These are phyloP conservation scores for Pythium chondricola DNA, from an alignment of 352 stramenopile genomes.

Conservation along the genomic window DNA sequence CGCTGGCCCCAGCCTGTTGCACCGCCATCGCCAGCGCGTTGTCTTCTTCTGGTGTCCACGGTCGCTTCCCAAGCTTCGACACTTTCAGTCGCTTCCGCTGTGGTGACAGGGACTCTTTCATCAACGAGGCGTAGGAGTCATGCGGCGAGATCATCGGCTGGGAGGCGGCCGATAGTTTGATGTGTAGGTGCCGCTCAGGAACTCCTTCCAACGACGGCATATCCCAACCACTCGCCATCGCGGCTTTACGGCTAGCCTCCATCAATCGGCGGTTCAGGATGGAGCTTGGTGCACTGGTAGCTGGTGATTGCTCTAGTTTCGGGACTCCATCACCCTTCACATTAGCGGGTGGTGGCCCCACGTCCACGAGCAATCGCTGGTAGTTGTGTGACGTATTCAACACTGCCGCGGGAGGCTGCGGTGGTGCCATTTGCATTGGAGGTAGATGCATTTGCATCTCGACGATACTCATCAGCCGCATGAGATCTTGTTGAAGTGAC, in stretches of 20 bases:
- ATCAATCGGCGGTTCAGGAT: constrained; percentile 20
- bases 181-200: constrained; percentile 21
- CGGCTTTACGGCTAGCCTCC: constrained; percentile 6
- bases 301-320: background rate
- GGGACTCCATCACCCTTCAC: background rate
- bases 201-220: constrained; percentile 2
- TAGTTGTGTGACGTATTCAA: constrained; percentile 9
- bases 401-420: background rate
- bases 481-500: constrained; percentile 63
- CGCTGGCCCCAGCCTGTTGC: constrained; percentile 45
- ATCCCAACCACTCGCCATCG: background rate
- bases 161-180: constrained; percentile 23
- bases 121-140: constrained; percentile 22
- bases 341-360: background rate
- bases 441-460: constrained; percentile 76
- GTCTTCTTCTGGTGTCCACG: constrained; percentile 62
- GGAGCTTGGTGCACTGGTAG: background rate
- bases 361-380: constrained; percentile 14
- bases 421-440: constrained; percentile 14
- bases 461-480: constrained; percentile 70
- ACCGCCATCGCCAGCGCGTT: constrained; percentile 45
- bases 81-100: constrained; percentile 58
- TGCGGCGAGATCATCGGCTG: constrained; percentile 26
- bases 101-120: constrained; percentile 46
- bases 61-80: constrained; percentile 59